Evolutionary conservation across 768 basidiomycete genomes (phyloP).

Genomic region (Naganishia vaughanmartiniae): DNA sequence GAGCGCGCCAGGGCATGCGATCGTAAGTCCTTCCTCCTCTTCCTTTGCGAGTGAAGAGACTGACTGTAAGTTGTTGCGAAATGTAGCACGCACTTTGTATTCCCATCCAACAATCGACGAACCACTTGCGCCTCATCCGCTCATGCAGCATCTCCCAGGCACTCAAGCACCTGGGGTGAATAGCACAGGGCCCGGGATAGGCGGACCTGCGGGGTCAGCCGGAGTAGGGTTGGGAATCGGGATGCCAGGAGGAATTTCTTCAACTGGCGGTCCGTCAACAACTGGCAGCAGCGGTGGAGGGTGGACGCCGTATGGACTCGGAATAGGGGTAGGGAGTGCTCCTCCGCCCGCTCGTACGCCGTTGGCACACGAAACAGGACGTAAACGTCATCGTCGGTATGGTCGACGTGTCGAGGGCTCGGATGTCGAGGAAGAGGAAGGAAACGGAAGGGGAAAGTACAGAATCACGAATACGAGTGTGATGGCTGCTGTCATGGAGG

Average conservation of each 20-base stretch:
- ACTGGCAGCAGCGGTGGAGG: neutral
- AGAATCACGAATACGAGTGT: constrained; percentile 20
- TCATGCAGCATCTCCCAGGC: constrained; percentile 21
- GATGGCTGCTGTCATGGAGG: constrained; percentile 24
- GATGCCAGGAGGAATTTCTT: neutral
- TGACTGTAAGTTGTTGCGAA: neutral
- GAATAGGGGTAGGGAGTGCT: constrained; percentile 10
- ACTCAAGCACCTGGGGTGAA: neutral
- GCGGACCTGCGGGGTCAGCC: neutral
- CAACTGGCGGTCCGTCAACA: neutral
- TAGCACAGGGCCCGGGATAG: no score
- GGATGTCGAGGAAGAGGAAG: neutral
- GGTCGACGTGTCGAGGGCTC: neutral
- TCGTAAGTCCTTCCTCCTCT: constrained; percentile 5
- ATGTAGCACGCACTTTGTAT: constrained; percentile 21
- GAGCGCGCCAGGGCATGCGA: constrained; percentile 10
- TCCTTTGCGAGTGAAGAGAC: neutral
- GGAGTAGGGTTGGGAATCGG: neutral
- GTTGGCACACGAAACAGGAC: neutral
- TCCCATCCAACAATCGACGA: constrained; percentile 20
- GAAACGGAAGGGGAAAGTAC: constrained; percentile 3
- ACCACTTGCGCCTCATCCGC: constrained; percentile 18
- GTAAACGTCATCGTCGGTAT: neutral
- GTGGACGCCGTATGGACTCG: constrained; percentile 5
- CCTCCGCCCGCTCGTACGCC: neutral